Evolutionary conservation across 1,284 basidiomycete species (phyloP).

Genomic region (Boletus coffeatus): DNA sequence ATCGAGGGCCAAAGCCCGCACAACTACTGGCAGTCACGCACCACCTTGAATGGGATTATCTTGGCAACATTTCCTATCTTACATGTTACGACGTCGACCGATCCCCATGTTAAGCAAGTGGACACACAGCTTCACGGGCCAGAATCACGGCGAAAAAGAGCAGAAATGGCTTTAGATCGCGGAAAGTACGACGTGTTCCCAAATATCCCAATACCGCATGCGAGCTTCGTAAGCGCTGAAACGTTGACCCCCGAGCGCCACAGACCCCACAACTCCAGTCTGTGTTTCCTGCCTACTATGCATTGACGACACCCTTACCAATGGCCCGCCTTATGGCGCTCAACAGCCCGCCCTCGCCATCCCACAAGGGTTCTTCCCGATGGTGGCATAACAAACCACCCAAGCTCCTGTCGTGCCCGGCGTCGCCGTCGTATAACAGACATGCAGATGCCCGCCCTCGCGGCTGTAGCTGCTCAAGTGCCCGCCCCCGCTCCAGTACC

Average conservation of each 20-base stretch:
- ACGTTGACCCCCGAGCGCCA: background rate
- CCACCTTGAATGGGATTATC: constrained; percentile 20
- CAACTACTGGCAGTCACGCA: background rate
- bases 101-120: constrained; percentile 17
- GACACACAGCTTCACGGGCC: constrained; percentile 8
- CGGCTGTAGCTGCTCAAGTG: constrained; percentile 4
- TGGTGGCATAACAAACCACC: constrained; percentile 17
- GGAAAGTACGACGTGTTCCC: constrained; percentile 15
- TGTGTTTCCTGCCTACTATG: constrained; percentile 25
- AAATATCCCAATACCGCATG: background rate
- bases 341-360: constrained; percentile 27
- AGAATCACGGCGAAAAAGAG: constrained; percentile 9
- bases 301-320: constrained; percentile 19
- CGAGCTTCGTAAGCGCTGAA: background rate
- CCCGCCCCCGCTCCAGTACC: constrained; percentile 10
- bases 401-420: constrained; percentile 13
- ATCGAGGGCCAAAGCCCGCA: constrained; percentile 25
- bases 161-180: constrained; percentile 14
- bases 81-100: background rate
- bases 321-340: constrained; percentile 19
- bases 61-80: constrained; percentile 16
- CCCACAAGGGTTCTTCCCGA: constrained; percentile 25
- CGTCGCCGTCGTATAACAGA: constrained; percentile 1
- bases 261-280: constrained; percentile 24
- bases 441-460: constrained; percentile 20